phyloP scores from a whole-genome alignment of 208 protist genomes.

The Leishmania martiniquensis region DNA sequence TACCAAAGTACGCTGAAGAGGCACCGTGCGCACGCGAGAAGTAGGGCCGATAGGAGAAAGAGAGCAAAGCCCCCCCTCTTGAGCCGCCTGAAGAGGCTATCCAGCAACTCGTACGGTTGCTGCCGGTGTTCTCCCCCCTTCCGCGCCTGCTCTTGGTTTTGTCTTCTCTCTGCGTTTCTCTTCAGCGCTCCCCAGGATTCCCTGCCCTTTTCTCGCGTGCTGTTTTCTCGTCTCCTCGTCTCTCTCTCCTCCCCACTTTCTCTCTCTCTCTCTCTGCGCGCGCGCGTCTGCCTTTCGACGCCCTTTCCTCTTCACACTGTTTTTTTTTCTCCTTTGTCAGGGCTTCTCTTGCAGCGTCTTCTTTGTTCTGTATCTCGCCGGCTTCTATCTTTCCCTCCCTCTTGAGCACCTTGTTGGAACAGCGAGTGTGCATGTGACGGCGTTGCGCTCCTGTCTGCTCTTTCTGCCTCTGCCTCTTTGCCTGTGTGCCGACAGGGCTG shows the following conservation, averaged over 20 bases:
- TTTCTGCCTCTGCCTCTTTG: neutral
- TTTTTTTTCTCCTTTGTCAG: neutral
- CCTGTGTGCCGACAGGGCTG: neutral
- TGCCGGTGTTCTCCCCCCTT: neutral
- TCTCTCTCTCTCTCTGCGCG: neutral
- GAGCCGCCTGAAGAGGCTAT: neutral
- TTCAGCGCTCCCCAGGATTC: neutral
- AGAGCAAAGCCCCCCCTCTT: neutral
- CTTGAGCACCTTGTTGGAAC: neutral
- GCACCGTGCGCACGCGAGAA: neutral
- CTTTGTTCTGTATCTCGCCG: neutral
- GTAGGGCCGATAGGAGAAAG: neutral
- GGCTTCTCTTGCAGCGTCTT: neutral
- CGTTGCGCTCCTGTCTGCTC: neutral
- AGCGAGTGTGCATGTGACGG: neutral
- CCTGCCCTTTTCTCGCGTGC: neutral
- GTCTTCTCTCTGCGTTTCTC: neutral
- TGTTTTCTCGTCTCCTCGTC: neutral
- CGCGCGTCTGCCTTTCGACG: neutral
- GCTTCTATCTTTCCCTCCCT: neutral
- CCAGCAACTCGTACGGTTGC: neutral
- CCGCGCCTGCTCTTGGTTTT: neutral
- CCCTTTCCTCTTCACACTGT: too few relatives aligned
- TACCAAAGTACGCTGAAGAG: neutral
- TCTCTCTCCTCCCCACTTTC: neutral